phyloP scores from a whole-genome alignment of 768 basidiomycete genomes.

The Pleurotus ostreatus region DNA sequence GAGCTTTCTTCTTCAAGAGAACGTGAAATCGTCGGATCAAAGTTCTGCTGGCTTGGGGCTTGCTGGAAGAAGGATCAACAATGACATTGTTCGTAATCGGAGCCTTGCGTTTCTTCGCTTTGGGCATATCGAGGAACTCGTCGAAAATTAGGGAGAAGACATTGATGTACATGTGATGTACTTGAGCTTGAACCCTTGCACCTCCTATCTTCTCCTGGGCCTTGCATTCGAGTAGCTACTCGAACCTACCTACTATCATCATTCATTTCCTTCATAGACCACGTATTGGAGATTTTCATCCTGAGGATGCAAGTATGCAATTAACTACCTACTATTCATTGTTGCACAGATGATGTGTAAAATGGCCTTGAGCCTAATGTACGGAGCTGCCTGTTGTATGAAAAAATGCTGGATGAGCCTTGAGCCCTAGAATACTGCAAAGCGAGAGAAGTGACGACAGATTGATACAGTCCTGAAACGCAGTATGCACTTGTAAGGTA shows the following conservation, averaged over 20 bases:
- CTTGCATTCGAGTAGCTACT: no score
- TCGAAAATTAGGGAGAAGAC: no score
- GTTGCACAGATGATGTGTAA: slow-evolving; percentile 2
- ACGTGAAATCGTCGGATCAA: slow-evolving; percentile 81
- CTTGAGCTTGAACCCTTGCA: no score
- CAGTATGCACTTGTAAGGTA: not conserved
- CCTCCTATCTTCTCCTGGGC: no score
- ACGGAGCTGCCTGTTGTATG: not conserved
- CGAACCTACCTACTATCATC: no score
- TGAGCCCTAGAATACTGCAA: slow-evolving; percentile 6
- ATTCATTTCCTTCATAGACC: no score
- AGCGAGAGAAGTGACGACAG: not conserved
- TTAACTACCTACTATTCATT: slow-evolving; percentile 1
- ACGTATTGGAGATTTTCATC: no score
- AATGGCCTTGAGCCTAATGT: slow-evolving; percentile 3
- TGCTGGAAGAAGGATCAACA: slow-evolving; percentile 36
- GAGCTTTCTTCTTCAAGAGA: slow-evolving; percentile 65
- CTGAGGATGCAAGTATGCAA: not conserved
- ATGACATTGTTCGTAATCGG: slow-evolving; percentile 33
- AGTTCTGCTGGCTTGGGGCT: slow-evolving; percentile 58
- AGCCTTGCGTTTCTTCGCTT: slow-evolving; percentile 37
- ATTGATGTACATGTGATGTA: no score
- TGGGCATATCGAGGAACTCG: slow-evolving; percentile 29
- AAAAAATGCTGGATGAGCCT: slow-evolving; percentile 5
- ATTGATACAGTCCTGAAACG: slow-evolving; percentile 4